Evolutionary conservation across 352 stramenopile genomes (phyloP).

Genomic region (Phytopythium sindhum): DNA sequence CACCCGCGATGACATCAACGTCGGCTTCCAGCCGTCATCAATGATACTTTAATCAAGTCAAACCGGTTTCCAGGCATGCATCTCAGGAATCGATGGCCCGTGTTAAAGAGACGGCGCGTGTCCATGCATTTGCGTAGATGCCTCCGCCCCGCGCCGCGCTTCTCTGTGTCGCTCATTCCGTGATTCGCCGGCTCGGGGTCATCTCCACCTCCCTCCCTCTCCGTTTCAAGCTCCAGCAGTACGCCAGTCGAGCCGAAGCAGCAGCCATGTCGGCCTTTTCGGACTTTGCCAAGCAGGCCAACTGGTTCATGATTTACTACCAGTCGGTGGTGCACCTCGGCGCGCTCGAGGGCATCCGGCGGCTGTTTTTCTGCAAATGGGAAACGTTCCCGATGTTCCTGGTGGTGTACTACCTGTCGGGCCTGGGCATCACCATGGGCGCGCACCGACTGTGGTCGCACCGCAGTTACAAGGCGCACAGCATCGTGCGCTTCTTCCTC

Average conservation of each 20-base stretch:
- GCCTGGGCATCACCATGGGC: slow-evolving; percentile 97
- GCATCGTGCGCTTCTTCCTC: slow-evolving; percentile 90
- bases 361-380: slow-evolving; percentile 72
- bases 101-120: slow-evolving; percentile 5
- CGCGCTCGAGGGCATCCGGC: slow-evolving; percentile 84
- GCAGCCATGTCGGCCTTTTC: slow-evolving; percentile 46
- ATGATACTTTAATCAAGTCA: slow-evolving; percentile 1
- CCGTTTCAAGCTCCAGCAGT: background rate
- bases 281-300: slow-evolving; percentile 87
- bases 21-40: background rate
- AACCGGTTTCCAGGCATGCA: background rate
- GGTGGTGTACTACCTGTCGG: slow-evolving; percentile 93
- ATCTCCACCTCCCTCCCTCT: background rate
- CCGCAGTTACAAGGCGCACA: slow-evolving; percentile 93
- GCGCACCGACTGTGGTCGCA: slow-evolving; percentile 98
- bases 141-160: background rate
- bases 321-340: slow-evolving; percentile 92
- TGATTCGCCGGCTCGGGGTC: background rate
- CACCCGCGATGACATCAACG: slow-evolving; percentile 8
- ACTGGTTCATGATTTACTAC: slow-evolving; percentile 99
- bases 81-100: background rate
- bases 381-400: slow-evolving; percentile 90
- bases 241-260: background rate
- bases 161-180: slow-evolving; percentile 1
- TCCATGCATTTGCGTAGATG: slow-evolving; percentile 1